Percentiles rank a stretch among this genome's conserved stretches.
Evolutionary conservation across 2,329 filamentous ascomycete genomes (phyloP).

Genomic region (Cladosporium sphaerospermum): DNA sequence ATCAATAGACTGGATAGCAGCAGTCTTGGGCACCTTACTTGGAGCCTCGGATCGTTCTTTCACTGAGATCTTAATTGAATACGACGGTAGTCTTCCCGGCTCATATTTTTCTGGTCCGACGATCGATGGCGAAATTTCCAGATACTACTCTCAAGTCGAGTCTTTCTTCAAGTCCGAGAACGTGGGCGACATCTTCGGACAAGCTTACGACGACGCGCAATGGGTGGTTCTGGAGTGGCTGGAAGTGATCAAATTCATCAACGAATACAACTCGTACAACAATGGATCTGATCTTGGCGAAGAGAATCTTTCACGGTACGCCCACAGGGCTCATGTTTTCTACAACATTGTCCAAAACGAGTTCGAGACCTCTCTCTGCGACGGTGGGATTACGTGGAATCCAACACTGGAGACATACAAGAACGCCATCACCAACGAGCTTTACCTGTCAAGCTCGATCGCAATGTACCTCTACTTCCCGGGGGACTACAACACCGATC

Average conservation of each 20-base stretch:
- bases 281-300: slow-evolving; percentile 61
- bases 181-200: slow-evolving; percentile 26
- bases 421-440: slow-evolving; percentile 92
- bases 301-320: slow-evolving; percentile 68
- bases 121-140: slow-evolving; percentile 20
- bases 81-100: slow-evolving; percentile 12
- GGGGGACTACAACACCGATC: slow-evolving; percentile 61
- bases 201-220: slow-evolving; percentile 30
- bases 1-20: slow-evolving; percentile 27
- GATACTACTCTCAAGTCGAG: slow-evolving; percentile 24
- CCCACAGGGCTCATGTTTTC: slow-evolving; percentile 78
- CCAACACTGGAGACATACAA: slow-evolving; percentile 78
- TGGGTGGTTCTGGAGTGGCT: slow-evolving; percentile 32
- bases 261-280: slow-evolving; percentile 21
- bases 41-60: slow-evolving; percentile 19
- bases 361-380: slow-evolving; percentile 76
- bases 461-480: slow-evolving; percentile 90
- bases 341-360: slow-evolving; percentile 75
- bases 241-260: slow-evolving; percentile 28
- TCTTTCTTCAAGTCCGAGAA: slow-evolving; percentile 25
- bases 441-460: slow-evolving; percentile 79
- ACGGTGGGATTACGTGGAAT: slow-evolving; percentile 89
- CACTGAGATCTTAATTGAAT: slow-evolving; percentile 14
- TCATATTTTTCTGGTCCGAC: slow-evolving; percentile 12
- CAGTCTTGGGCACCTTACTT: slow-evolving; percentile 24